Evolutionary conservation across 2,329 filamentous ascomycete species (phyloP).

Genomic region (Cladosporium sp.): DNA sequence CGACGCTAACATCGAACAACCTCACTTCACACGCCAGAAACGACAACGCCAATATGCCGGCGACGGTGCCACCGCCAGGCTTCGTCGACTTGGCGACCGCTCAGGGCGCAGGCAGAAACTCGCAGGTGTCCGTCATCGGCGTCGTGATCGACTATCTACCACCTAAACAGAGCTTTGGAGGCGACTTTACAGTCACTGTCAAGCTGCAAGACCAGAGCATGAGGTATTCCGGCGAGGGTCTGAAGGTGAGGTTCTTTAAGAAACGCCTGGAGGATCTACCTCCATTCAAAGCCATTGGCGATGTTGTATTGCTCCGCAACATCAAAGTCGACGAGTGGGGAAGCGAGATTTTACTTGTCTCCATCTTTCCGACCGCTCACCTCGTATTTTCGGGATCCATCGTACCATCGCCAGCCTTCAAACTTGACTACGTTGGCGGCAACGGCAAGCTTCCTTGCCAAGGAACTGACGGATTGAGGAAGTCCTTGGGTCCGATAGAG

Average conservation of each 20-base stretch:
- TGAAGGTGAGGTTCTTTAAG: conserved; percentile 62
- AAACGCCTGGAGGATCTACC: conserved; percentile 39
- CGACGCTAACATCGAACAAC: neutral
- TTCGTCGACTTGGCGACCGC: conserved; percentile 31
- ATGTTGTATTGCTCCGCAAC: conserved; percentile 63
- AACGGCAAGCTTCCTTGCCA: conserved; percentile 21
- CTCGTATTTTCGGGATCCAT: conserved; percentile 29
- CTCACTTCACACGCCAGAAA: neutral
- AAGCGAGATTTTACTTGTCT: conserved; percentile 27
- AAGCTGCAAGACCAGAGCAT: conserved; percentile 40
- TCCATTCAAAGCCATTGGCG: conserved; percentile 50
- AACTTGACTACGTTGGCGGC: conserved; percentile 30
- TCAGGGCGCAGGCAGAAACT: conserved; percentile 19
- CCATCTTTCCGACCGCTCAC: conserved; percentile 26
- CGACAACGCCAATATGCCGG: conserved; percentile 2
- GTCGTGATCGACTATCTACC: conserved; percentile 66
- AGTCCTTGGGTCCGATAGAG: conserved; percentile 28
- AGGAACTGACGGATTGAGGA: conserved; percentile 15
- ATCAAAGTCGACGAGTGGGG: conserved; percentile 30
- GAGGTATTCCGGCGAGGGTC: conserved; percentile 24
- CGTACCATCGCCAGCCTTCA: conserved; percentile 31
- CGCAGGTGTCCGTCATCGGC: conserved; percentile 64
- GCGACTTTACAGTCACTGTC: conserved; percentile 37
- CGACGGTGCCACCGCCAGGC: conserved; percentile 22
- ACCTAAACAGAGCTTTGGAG: conserved; percentile 52